phyloP scores from a whole-genome alignment of 805 yeast genomes.

The Kuraishia hungarica region DNA sequence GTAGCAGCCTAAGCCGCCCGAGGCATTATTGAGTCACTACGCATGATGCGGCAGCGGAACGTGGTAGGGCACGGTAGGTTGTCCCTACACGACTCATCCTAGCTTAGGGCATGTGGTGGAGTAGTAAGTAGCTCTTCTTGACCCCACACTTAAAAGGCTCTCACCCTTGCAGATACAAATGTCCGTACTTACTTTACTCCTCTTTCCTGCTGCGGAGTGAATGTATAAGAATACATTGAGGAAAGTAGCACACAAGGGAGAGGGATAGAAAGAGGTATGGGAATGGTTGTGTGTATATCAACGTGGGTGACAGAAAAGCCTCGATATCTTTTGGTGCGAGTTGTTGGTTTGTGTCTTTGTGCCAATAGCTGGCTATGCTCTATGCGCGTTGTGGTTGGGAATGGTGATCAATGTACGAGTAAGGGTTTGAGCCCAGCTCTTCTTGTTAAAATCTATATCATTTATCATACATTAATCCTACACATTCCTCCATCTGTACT shows the following conservation, averaged over 20 bases:
- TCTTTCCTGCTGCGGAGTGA: background rate
- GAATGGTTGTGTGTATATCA: too few species aligned
- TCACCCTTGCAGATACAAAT: background rate
- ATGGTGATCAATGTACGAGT: too few species aligned
- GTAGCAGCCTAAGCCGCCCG: background rate
- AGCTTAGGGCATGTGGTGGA: background rate
- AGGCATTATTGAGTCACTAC: background rate
- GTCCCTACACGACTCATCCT: background rate
- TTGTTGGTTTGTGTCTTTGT: too few species aligned
- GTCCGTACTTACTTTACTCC: background rate
- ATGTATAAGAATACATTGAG: too few species aligned
- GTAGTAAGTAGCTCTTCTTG: background rate
- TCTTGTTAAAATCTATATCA: too few species aligned
- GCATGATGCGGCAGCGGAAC: background rate
- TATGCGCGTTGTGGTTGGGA: too few species aligned
- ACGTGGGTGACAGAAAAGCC: too few species aligned
- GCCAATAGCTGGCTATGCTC: too few species aligned
- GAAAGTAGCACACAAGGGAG: too few species aligned
- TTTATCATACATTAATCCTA: background rate
- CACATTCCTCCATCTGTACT: slow-evolving; percentile 12
- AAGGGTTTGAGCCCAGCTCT: too few species aligned
- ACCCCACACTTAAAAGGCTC: background rate
- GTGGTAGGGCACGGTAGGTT: background rate
- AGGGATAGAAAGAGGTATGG: too few species aligned
- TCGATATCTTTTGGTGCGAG: too few species aligned